Evolutionary conservation across 1,284 basidiomycete genomes (phyloP), one percentile per base, ranked within the genome.

Genomic region (Cutaneotrichosporon sp.): DNA sequence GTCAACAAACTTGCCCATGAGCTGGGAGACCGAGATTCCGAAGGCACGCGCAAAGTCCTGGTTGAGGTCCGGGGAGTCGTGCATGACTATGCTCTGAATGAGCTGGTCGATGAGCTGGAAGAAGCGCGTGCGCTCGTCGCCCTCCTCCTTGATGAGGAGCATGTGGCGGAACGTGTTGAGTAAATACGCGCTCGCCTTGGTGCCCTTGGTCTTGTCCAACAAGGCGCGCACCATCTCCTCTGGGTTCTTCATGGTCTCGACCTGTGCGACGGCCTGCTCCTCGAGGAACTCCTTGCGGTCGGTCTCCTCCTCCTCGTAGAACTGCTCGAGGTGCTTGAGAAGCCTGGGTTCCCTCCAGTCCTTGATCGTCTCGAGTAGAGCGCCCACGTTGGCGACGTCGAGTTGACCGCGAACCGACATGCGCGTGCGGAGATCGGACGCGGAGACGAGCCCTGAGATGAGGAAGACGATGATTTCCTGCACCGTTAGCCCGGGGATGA

Each of bases 101-200:
- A 98, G 83, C n/a, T 90, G 89, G 76, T 98, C 93, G 70, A 99
- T 86, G 53, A 99, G 85, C 79, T 94, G 92, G 79, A 91, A 97
- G 79, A 95, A 92, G 70, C 94, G 89, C 34, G 86, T 86, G 74
- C 91, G 85, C 34, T 88, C 85, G 34, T 90, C 88, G 3, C 90
- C 91, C 63, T 97, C 92, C 68, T 91, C 90, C 63, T 89, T 86
- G 67, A 99, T 92, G 64, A 99, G 85, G 38, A 98, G 82, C 59
- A 99, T 77, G 79, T 98, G 95, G 72, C 95, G 92, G 84, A 99
- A 86, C 72, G 92, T 89, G 27, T 92, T 92, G 54, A 97, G 82
- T 75, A 99, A 90, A 75, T 97, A 90, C 67, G 92, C 89, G 69
- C 86, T 85, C 1, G 94, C 92, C 60, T 87, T 87, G 4, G 90